Base-by-base conservation (phyloP, 2,329 filamentous ascomycete species). In the Fusarium circinatum region DNA sequence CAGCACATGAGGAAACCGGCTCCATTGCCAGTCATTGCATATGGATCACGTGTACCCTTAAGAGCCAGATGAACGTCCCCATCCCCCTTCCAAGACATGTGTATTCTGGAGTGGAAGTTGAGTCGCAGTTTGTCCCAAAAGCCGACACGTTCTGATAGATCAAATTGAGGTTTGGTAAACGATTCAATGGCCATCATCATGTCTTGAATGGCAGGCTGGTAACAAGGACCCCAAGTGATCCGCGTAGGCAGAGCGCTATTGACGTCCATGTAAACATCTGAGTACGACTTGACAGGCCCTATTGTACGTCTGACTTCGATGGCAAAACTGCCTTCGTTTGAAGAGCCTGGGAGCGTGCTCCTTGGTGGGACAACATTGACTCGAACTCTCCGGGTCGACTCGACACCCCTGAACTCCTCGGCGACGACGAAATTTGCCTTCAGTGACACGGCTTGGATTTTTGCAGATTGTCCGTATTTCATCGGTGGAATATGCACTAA, bases 171-270 rank as follows among this genome's bases (percentile, higher is more conserved):
- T 80, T 99, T 99, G 2, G 96, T 98, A 81, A 99, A 98, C 6
- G 94, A 96, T 83, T 99, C 96, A 70, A 99, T 93, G 32, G 95
- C 95, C 89, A 98, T 98, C 96, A 99, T 99, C 93, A 98, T 98
- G 79, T 99, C 97, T 81, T 99, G 96, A 55, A 99, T 96, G 4
- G 96, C 96, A 34, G 97, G 96, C 79, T 99, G 97, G 79, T 98
- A 99, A 5, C 95, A 98, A 51, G 96, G 95, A 13, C 95, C 95
- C 97, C 96, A 99, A 0, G 96, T 98, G 60, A 99, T 96, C 49
- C 94, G 91, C 1, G 96, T 99, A 5, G 97, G 94, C 66, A 96
- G 90, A 61, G 92, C 93, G 5, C 96, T 98, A 81, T 98, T 98
- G 82, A 99, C 95, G 73, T 98, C 94, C 77, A 99, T 88, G 39